Evolutionary conservation across 805 yeast genomes (phyloP).

Genomic region (Kluyveromyces nonfermentans): DNA sequence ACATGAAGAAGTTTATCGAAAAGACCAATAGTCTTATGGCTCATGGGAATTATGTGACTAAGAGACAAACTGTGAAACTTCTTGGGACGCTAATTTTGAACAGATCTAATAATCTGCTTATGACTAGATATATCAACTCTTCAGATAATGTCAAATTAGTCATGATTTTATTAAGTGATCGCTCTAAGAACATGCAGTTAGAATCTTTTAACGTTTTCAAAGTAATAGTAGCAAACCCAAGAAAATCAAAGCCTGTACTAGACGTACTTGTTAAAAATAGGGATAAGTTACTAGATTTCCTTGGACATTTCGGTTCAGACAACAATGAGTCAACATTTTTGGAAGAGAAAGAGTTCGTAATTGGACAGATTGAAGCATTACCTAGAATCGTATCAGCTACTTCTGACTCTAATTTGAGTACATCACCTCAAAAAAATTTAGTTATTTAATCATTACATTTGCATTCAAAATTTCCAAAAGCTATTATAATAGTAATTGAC

Average conservation of each 20-base stretch:
- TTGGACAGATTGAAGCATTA: slow-evolving; percentile 60
- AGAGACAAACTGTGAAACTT: slow-evolving; percentile 78
- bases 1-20: slow-evolving; percentile 49
- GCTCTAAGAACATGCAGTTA: slow-evolving; percentile 76
- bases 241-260: slow-evolving; percentile 65
- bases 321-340: slow-evolving; percentile 52
- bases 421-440: slow-evolving; percentile 12
- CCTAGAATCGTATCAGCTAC: slow-evolving; percentile 45
- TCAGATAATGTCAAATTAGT: slow-evolving; percentile 76
- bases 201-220: slow-evolving; percentile 93
- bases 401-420: slow-evolving; percentile 9
- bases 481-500: slow-evolving; percentile 50
- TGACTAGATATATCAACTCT: slow-evolving; percentile 69
- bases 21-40: slow-evolving; percentile 62
- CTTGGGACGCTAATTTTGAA: slow-evolving; percentile 63
- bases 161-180: slow-evolving; percentile 81
- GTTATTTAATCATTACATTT: not conserved
- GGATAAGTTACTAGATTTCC: slow-evolving; percentile 60
- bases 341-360: slow-evolving; percentile 75
- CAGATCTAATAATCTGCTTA: slow-evolving; percentile 59
- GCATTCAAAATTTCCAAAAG: slow-evolving; percentile 14
- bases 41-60: slow-evolving; percentile 80
- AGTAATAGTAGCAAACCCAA: slow-evolving; percentile 93
- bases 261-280: slow-evolving; percentile 82
- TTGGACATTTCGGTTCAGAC: slow-evolving; percentile 51